Evolutionary conservation across 495 filamentous ascomycete species (phyloP).

Genomic region (Viridothelium virens): DNA sequence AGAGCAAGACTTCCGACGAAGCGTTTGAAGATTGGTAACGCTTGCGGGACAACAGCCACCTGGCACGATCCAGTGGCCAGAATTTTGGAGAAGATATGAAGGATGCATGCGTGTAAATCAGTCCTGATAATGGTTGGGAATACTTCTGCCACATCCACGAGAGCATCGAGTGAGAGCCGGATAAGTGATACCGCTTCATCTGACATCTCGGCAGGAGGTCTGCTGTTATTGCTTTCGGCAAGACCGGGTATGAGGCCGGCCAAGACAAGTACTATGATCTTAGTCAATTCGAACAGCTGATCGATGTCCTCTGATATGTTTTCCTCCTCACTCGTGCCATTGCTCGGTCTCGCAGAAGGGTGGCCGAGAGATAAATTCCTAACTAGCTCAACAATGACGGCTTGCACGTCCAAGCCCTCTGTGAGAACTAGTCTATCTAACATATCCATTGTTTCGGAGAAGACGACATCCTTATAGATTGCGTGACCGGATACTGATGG

Average conservation of each 20-base stretch:
- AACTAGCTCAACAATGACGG: conserved; percentile 86
- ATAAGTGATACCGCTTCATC: conserved; percentile 83
- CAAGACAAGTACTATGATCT: conserved; percentile 89
- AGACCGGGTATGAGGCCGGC: conserved; percentile 81
- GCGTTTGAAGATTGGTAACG: conserved; percentile 83
- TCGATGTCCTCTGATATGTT: conserved; percentile 94
- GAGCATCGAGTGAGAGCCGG: conserved; percentile 67
- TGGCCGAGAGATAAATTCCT: conserved; percentile 82
- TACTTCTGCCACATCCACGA: conserved; percentile 88
- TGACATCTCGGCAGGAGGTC: conserved; percentile 56
- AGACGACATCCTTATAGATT: conserved; percentile 91
- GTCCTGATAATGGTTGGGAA: conserved; percentile 95
- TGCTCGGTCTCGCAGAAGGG: conserved; percentile 69
- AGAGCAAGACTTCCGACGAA: conserved; percentile 52
- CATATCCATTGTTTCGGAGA: conserved; percentile 94
- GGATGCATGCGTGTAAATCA: conserved; percentile 90
- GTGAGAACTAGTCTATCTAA: conserved; percentile 89
- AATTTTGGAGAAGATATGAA: conserved; percentile 93
- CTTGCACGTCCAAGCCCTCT: conserved; percentile 81
- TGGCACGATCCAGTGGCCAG: conserved; percentile 82
- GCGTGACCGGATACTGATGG: conserved; percentile 94
- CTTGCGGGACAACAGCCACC: conserved; percentile 77
- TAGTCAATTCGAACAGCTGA: conserved; percentile 91
- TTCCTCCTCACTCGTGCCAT: conserved; percentile 45
- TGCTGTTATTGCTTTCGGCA: conserved; percentile 47